Conservation (phyloP, 1,139 yeast genomes). For the Debaryomyces robertsiae region DNA sequence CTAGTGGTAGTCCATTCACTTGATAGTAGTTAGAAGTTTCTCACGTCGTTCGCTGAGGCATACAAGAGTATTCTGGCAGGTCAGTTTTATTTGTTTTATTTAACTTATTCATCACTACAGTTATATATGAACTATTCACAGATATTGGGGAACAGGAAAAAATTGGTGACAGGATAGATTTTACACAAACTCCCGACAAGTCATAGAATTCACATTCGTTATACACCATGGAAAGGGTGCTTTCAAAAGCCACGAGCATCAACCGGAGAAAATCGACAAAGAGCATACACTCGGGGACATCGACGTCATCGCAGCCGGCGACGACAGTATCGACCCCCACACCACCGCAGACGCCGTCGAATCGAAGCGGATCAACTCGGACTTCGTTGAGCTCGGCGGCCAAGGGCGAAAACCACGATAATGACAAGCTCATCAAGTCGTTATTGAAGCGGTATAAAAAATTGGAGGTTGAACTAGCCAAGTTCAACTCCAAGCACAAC, state of each 20-base stretch:
- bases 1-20: too few relatives aligned
- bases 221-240: conserved; percentile 21
- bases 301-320: conserved; percentile 15
- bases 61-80: too few relatives aligned
- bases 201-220: conserved; percentile 2
- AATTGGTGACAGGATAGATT: not conserved
- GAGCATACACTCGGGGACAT: conserved; percentile 17
- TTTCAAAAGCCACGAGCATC: conserved; percentile 19
- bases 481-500: conserved; percentile 52
- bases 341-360: conserved; percentile 11
- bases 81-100: too few relatives aligned
- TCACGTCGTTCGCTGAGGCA: not conserved
- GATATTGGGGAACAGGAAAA: not conserved
- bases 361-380: not conserved
- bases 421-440: conserved; percentile 31
- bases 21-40: too few relatives aligned
- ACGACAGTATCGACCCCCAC: conserved; percentile 9
- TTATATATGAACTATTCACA: conserved; percentile 3
- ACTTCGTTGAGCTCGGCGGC: not conserved
- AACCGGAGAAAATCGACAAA: conserved; percentile 20
- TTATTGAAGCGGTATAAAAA: conserved; percentile 43
- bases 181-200: conserved; percentile 1
- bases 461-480: conserved; percentile 47
- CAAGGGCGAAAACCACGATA: not conserved
- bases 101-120: not conserved